phyloP scores from a whole-genome alignment of 306 rosid species.

The Sindora glabra region DNA sequence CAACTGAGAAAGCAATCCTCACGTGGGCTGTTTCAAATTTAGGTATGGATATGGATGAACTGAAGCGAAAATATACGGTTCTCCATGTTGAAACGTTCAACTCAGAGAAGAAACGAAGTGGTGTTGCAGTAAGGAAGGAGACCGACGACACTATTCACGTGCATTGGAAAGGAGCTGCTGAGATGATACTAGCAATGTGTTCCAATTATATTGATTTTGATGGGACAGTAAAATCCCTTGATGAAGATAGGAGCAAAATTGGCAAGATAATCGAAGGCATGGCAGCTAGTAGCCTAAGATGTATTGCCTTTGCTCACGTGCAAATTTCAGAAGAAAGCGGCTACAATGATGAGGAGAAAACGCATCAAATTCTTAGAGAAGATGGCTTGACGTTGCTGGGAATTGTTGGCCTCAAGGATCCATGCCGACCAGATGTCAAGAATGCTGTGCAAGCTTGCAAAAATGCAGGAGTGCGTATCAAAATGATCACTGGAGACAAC shows the following conservation, averaged over 20 bases:
- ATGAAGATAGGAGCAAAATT: slow-evolving; percentile 29
- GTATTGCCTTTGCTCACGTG: slow-evolving; percentile 68
- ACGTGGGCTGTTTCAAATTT: slow-evolving; percentile 59
- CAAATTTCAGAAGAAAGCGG: slow-evolving; percentile 37
- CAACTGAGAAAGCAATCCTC: slow-evolving; percentile 81
- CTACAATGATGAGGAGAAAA: slow-evolving; percentile 15
- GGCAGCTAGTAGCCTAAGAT: slow-evolving; percentile 83
- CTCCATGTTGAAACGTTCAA: slow-evolving; percentile 78
- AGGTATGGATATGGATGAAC: slow-evolving; percentile 57
- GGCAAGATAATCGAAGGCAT: slow-evolving; percentile 64
- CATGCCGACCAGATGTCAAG: slow-evolving; percentile 57
- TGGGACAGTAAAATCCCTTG: slow-evolving; percentile 39
- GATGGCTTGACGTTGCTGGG: slow-evolving; percentile 61
- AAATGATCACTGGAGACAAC: slow-evolving; percentile 89
- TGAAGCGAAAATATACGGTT: slow-evolving; percentile 36
- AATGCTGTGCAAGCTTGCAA: slow-evolving; percentile 55
- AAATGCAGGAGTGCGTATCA: slow-evolving; percentile 65
- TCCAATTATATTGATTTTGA: slow-evolving; percentile 38
- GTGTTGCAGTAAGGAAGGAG: slow-evolving; percentile 45
- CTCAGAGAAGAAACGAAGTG: slow-evolving; percentile 83
- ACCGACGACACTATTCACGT: slow-evolving; percentile 38
- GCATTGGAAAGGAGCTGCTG: slow-evolving; percentile 95
- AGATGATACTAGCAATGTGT: slow-evolving; percentile 75
- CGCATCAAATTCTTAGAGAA: slow-evolving; percentile 27
- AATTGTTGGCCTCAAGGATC: slow-evolving; percentile 79